Percentiles rank a stretch among this genome's conserved stretches.
Conservation (phyloP, 1,139 yeast genomes). For the Hansenula lynferdii region DNA sequence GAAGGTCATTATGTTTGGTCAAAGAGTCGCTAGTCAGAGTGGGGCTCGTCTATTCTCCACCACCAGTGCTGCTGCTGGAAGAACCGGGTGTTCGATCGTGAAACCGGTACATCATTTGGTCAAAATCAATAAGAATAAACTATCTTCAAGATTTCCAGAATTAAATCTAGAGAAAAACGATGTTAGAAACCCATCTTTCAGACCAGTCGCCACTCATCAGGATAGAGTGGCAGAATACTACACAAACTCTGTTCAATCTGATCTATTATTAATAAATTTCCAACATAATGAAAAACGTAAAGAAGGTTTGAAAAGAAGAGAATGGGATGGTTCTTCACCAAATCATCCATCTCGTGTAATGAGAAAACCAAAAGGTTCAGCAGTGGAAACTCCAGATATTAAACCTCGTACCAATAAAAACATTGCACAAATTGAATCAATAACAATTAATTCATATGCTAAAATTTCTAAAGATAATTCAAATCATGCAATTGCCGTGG, state of each 20-base stretch:
- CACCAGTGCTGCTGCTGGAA: conserved; percentile 29
- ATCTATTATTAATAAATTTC: conserved; percentile 73
- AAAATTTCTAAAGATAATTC: conserved; percentile 69
- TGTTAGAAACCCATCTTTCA: conserved; percentile 70
- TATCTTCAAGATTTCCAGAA: conserved; percentile 66
- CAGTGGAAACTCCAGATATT: conserved; percentile 68
- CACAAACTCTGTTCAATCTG: conserved; percentile 65
- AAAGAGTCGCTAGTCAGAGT: conserved; percentile 4
- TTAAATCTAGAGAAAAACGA: conserved; percentile 64
- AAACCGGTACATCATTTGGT: conserved; percentile 92
- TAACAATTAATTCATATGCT: conserved; percentile 73
- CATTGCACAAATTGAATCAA: conserved; percentile 64
- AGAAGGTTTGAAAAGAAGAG: conserved; percentile 70
- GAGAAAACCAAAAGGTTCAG: conserved; percentile 59
- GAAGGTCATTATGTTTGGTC: conserved; percentile 3
- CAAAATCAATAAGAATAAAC: conserved; percentile 61
- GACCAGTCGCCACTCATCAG: conserved; percentile 65
- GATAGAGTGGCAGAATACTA: conserved; percentile 84
- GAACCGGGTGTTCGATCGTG: conserved; percentile 74
- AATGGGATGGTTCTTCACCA: conserved; percentile 89
- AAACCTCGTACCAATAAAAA: conserved; percentile 60
- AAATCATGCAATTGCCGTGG: conserved; percentile 73
- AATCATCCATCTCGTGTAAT: conserved; percentile 80
- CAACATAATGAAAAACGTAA: conserved; percentile 49
- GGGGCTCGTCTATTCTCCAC: conserved; percentile 11